phyloP scores from a whole-genome alignment of 1,284 basidiomycete genomes.

The Vanrija sp. region DNA sequence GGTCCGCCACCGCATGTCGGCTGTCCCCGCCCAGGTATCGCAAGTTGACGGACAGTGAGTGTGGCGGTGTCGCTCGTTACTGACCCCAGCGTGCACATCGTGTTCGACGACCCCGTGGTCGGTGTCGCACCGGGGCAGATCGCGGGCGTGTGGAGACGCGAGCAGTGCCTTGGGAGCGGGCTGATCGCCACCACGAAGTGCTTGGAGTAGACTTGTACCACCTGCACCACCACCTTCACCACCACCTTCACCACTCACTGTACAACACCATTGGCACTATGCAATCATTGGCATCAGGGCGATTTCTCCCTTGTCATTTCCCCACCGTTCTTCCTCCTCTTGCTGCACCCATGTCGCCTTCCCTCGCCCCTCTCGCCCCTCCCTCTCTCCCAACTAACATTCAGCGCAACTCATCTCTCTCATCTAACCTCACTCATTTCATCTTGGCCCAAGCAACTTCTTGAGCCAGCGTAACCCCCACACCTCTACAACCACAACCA shows the following conservation, averaged over 20 bases:
- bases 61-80: conserved; percentile 20
- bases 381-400: neutral
- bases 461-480: too few species aligned
- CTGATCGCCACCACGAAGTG: conserved; percentile 53
- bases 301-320: too few species aligned
- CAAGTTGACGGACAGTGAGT: conserved; percentile 1
- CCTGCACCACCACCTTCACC: too few species aligned
- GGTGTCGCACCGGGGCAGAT: conserved; percentile 78
- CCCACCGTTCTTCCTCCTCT: too few species aligned
- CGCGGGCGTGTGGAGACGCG: conserved; percentile 65
- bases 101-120: conserved; percentile 60
- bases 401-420: neutral
- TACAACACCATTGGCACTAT: too few species aligned
- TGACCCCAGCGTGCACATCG: conserved; percentile 44
- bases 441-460: too few species aligned
- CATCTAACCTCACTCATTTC: too few species aligned
- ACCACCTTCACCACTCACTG: too few species aligned
- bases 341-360: too few species aligned
- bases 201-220: neutral
- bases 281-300: too few species aligned
- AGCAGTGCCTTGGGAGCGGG: conserved; percentile 82
- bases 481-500: too few species aligned
- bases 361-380: too few species aligned
- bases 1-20: conserved; percentile 66
- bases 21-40: conserved; percentile 48